phyloP scores from a whole-genome alignment of 805 yeast species.

The Isabelozyma rhagii region DNA sequence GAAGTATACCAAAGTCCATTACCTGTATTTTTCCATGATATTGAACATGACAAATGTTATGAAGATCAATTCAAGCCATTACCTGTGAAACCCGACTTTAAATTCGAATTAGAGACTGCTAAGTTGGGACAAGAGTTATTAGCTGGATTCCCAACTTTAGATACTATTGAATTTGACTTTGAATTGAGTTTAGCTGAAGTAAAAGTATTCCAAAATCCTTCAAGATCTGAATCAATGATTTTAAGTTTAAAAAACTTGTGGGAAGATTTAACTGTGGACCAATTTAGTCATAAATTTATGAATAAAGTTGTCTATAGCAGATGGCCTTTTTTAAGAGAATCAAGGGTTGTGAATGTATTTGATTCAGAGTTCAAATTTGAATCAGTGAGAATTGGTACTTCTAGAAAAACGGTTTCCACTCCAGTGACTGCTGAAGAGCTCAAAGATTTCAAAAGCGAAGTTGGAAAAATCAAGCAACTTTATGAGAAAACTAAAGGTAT shows the following conservation, averaged over 20 bases:
- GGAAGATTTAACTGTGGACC: constrained; percentile 54
- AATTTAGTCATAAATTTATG: constrained; percentile 60
- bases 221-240: constrained; percentile 78
- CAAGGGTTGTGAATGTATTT: constrained; percentile 59
- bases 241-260: constrained; percentile 56
- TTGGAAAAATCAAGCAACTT: constrained; percentile 34
- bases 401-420: constrained; percentile 24
- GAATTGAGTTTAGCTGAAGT: constrained; percentile 61
- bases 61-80: constrained; percentile 59
- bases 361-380: constrained; percentile 54
- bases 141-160: constrained; percentile 89
- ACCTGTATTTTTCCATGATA: constrained; percentile 71
- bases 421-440: constrained; percentile 44
- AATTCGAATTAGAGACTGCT: constrained; percentile 66
- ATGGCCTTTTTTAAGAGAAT: constrained; percentile 92
- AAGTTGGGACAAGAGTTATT: constrained; percentile 63
- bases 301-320: constrained; percentile 66
- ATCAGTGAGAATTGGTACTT: constrained; percentile 24
- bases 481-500: constrained; percentile 63
- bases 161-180: constrained; percentile 60
- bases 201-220: constrained; percentile 78
- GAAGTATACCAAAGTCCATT: constrained; percentile 70
- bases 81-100: constrained; percentile 37
- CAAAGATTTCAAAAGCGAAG: constrained; percentile 42
- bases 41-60: constrained; percentile 75